Base-by-base conservation (phyloP, 208 protist species). In the Crithidia mellificae region DNA sequence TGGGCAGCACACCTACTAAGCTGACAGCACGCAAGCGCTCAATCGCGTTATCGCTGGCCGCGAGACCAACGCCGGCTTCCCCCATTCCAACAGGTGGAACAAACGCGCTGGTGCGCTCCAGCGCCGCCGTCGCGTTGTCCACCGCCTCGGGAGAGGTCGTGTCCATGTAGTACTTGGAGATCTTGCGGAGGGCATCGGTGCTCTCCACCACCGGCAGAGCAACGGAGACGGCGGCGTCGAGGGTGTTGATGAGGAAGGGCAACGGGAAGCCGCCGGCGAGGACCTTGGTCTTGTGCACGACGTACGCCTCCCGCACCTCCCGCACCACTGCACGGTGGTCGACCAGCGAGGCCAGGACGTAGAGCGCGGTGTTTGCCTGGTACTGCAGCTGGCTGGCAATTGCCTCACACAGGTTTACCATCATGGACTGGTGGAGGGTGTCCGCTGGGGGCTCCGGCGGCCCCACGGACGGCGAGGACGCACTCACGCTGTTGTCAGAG, bases 1-100 rank as follows among this genome's bases (percentile, higher is more conserved):
- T 85, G 20, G 91, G 85, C 12, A 97, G 72, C 20, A 85, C 64
- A 2, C 94, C 94, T 8, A 98, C 94, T 4, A 97, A 61, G 3
- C 85, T 93, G 15, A 86, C 36, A 2, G 73, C 57, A 38, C 75
- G 63, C 34, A 96, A 80, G 15, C 78, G 76, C 50, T 70, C 68
- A 30, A 84, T 67, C 2, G 64, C 72, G 2, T 34, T 78, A 5
- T 76, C 71, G 51, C 81, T 83, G 17, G 73, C 63, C 6, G 64
- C 79, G 19, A 77, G 43, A 17, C 74, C 66, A 8, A 74, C 67
- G 24, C 46, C 47, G n/a, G 15, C 27, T 36, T 65, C 49, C 3
- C 52, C 63, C 51, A 56, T 52, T 4, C 61, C 50, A 12, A 64
- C 50, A 2, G 51, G 44, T 19, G 54, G 54, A 12, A 51, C 63